Conservation (phyloP, 768 basidiomycete genomes). For the Floccularia luteovirens region DNA sequence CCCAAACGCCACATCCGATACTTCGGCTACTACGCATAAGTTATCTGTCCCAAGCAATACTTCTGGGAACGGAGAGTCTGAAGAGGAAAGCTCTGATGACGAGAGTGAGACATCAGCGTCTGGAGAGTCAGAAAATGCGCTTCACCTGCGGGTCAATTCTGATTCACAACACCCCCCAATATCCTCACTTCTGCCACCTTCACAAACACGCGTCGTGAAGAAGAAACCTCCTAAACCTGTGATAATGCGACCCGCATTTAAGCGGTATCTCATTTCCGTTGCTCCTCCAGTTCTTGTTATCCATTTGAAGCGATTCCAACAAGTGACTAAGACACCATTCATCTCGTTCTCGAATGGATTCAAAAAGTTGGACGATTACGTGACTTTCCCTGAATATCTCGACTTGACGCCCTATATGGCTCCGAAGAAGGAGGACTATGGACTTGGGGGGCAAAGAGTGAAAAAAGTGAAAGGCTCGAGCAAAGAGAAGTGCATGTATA, state of each 20-base stretch:
- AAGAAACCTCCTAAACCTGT: slow-evolving; percentile 45
- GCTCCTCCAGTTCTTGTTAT: slow-evolving; percentile 87
- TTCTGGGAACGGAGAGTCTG: slow-evolving; percentile 2
- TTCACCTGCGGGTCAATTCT: too few relatives aligned
- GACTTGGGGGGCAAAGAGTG: slow-evolving; percentile 29
- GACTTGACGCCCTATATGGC: slow-evolving; percentile 85
- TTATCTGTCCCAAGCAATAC: slow-evolving; percentile 8
- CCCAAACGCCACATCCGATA: slow-evolving; percentile 2
- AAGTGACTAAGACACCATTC: slow-evolving; percentile 56
- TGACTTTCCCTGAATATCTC: slow-evolving; percentile 83
- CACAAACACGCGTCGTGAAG: slow-evolving; percentile 8
- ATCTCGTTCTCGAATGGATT: slow-evolving; percentile 63
- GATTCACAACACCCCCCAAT: too few relatives aligned
- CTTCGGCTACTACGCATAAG: slow-evolving; percentile 13
- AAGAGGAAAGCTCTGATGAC: slow-evolving; percentile 31
- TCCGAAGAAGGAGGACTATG: slow-evolving; percentile 69
- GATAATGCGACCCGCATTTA: slow-evolving; percentile 80
- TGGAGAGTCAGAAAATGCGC: too few relatives aligned
- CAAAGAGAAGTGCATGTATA: slow-evolving; percentile 47
- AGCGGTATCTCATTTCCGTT: slow-evolving; percentile 85
- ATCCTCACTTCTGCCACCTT: too few relatives aligned
- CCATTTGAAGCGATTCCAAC: slow-evolving; percentile 94
- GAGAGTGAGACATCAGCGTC: slow-evolving; percentile 34
- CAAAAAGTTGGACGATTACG: slow-evolving; percentile 88
- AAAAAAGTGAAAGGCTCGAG: slow-evolving; percentile 14